A percentile compares a stretch with the other conserved stretches of the same genome.
phyloP scores from a whole-genome alignment of 148 eudicot genomes.

The Arbutus unedo region DNA sequence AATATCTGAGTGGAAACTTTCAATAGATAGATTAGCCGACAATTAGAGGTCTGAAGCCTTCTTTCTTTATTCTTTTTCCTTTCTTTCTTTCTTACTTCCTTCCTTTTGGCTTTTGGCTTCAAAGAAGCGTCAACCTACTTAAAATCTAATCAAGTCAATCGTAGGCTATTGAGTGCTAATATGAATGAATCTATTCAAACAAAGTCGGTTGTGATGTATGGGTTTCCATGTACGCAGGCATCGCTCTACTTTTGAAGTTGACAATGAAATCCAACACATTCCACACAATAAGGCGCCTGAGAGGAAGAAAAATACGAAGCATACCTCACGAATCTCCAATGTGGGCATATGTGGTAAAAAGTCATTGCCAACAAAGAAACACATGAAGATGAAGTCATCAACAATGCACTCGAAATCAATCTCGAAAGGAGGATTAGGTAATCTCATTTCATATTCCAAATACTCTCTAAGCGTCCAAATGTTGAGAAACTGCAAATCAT shows the following conservation, averaged over 20 bases:
- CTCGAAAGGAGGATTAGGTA: constrained; percentile 62
- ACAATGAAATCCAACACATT: not conserved
- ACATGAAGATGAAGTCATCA: constrained; percentile 93
- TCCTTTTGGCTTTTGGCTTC: not conserved
- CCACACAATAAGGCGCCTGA: not conserved
- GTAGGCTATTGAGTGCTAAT: not conserved
- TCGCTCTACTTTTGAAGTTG: not conserved
- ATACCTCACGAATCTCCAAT: constrained; percentile 93
- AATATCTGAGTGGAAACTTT: not conserved
- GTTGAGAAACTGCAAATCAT: constrained; percentile 74
- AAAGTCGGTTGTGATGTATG: not conserved
- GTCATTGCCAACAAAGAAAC: constrained; percentile 98
- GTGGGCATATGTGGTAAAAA: constrained; percentile 99
- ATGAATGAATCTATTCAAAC: not conserved
- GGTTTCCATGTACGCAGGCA: not conserved
- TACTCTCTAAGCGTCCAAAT: constrained; percentile 92
- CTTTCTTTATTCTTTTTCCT: not conserved
- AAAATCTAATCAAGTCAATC: not conserved
- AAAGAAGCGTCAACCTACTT: not conserved
- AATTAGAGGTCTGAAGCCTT: not conserved
- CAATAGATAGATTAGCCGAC: not conserved
- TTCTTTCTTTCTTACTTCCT: not conserved
- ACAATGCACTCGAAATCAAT: constrained; percentile 80
- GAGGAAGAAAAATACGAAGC: constrained; percentile 13
- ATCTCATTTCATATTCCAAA: constrained; percentile 77